Evolutionary conservation across 2,329 filamentous ascomycete species (phyloP).

Genomic region (Botryotinia convoluta): DNA sequence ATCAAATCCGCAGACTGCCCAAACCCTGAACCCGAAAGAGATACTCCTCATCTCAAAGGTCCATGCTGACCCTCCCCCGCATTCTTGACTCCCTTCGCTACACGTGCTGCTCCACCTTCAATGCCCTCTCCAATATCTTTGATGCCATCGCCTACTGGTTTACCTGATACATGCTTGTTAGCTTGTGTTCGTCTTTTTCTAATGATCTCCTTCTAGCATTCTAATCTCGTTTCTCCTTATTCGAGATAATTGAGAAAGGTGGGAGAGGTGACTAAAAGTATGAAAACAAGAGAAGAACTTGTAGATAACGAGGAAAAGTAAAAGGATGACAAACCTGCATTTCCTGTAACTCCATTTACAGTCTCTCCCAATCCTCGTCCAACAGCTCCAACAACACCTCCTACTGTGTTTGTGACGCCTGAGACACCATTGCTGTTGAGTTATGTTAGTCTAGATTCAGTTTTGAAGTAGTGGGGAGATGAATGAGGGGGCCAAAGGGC

Average conservation of each 20-base stretch:
- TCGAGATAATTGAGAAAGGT: neutral
- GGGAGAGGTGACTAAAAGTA: neutral
- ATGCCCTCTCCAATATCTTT: conserved; percentile 30
- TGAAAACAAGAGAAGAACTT: neutral
- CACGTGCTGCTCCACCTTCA: conserved; percentile 29
- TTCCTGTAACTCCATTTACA: conserved; percentile 29
- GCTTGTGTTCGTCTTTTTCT: too few relatives aligned
- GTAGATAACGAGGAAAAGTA: neutral
- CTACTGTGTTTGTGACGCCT: conserved; percentile 30
- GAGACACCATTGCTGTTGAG: conserved; percentile 25
- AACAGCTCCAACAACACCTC: conserved; percentile 29
- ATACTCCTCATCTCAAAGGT: conserved; percentile 3
- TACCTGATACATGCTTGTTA: conserved; percentile 17
- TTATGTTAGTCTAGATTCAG: neutral
- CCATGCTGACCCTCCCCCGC: conserved; percentile 30
- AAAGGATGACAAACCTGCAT: neutral
- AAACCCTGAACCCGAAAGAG: neutral
- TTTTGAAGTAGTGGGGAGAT: neutral
- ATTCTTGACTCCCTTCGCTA: conserved; percentile 30
- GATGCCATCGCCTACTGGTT: conserved; percentile 32
- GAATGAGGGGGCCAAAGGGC: neutral
- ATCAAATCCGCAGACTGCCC: neutral
- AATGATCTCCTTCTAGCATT: neutral
- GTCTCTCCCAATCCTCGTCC: conserved; percentile 32
- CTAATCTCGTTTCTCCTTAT: neutral